Base-by-base conservation (phyloP, 2,329 filamentous ascomycete species). In the Exophiala aquamarina region DNA sequence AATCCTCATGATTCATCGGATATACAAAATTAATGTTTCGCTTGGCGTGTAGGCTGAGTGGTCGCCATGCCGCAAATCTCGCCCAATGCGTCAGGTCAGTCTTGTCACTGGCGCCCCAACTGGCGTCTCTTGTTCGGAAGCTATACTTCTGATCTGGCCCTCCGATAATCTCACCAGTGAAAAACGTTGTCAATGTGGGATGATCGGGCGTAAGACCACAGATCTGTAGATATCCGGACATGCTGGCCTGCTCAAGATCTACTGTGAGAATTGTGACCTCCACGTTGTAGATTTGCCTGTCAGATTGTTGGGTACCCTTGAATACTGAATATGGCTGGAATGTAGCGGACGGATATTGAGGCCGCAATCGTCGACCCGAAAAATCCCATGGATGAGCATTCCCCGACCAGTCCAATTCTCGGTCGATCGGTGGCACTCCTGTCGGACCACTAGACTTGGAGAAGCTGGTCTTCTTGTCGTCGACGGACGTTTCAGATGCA, bases 181-280 rank as follows among this genome's bases (percentile, higher is more conserved):
- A 98, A 66, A 94, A 98, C 1, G 93, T 98, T 7, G 92, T 97
- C 41, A 98, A 76, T n/a, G 91, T 96, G 10, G 92, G 92, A 66
- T 97, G 92, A 69, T 96, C 91, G 64, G 94, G 87, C 0, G 93
- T 97, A 13, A 98, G 76, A 91, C 92, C 92, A 84, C 96, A 88
- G 57, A 98, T 98, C 58, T 88, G 87, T 56, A 98, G 75, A 67
- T 96, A 97, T 39, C 93, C 93, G 64, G 92, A 97, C 5, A 98
- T 76, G 61, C 92, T 96, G 4, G 91, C 96, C 66, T 97, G 89
- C 45, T 84, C 81, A 78, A 97, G 86, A 65, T 97, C 90, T 35
- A 97, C 90, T 69, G 96, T 86, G 70, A 97, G 95, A 58, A 98
- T 89, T 64, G 96, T 91, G 2, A 98, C 93, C 62, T 96, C 87